Base-by-base conservation (phyloP, 2,329 filamentous ascomycete species). In the Cercospora canescens region DNA sequence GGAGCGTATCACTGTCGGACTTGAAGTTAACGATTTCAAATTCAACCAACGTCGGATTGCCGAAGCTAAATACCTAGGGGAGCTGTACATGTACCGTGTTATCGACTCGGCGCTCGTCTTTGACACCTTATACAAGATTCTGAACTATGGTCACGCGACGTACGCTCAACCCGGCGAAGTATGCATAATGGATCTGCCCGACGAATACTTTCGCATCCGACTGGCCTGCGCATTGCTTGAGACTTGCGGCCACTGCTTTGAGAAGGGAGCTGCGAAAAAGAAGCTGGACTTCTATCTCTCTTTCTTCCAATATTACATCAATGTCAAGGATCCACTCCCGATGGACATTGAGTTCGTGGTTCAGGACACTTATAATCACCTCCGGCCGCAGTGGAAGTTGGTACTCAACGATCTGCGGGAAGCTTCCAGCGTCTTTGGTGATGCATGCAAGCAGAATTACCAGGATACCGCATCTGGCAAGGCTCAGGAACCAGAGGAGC, bases 291-390 rank as follows among this genome's bases (percentile, higher is more conserved):
- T 97, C 78, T 99, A 98, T 79, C 83, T 99, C 67, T 94, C 91
- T 0, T 98, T 98, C 80, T 93, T 99, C 74, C 94, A 96, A 83
- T 98, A 97, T 79, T 99, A 99, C 79, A 90, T 98, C 71, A 89
- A 91, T 74, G 93, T 92, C 21, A 99, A 99, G 79, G 89, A 94
- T 21, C 85, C 91, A 0, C 80, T 97, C 41, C 95, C 96, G 0
- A 96, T 99, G 92, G 95, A 99, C 71, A 92, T 98, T 55, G 95
- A 99, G 65, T 99, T 99, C 77, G 89, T 97, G 54, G 87, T 99
- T 6, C 94, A 97, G 77, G 95, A 99, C 77, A 94, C 92, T 0
- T 98, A 91, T 79, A 89, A 90, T 28, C 81, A 93, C 35, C 90
- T 93, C 12, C 87, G 95, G 55, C 94, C 95, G 4, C 91, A 97